Conservation (phyloP, 306 rosid species). For the Quercus parvula region DNA sequence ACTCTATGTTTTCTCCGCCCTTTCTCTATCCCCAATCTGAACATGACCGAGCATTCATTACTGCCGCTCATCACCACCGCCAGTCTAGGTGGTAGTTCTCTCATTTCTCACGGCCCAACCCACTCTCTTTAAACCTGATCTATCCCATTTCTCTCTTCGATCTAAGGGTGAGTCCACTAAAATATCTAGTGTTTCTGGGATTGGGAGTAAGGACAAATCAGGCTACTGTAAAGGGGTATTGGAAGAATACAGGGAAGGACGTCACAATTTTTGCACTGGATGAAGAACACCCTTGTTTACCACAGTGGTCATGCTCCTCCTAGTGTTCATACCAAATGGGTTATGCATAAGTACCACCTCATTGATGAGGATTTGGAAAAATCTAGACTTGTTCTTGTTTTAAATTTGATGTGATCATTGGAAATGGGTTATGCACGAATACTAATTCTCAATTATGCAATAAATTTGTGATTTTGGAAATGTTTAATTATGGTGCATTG, state of each 20-base stretch:
- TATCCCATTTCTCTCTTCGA: too few relatives aligned
- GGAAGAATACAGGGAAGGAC: slow-evolving; percentile 96
- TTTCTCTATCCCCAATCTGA: too few relatives aligned
- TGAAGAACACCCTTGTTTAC: slow-evolving; percentile 92
- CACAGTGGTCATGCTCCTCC: slow-evolving; percentile 77
- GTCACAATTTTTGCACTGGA: slow-evolving; percentile 30
- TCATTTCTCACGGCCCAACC: too few relatives aligned
- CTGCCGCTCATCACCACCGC: too few relatives aligned
- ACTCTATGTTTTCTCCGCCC: too few relatives aligned
- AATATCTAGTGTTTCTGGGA: too few relatives aligned
- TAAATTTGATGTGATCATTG: too few relatives aligned
- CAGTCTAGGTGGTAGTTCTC: too few relatives aligned
- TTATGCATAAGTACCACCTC: slow-evolving; percentile 86
- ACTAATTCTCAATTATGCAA: background rate
- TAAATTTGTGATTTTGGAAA: background rate
- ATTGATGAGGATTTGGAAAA: slow-evolving; percentile 51
- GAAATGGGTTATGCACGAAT: too few relatives aligned
- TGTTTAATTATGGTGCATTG: slow-evolving; percentile 6
- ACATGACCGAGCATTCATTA: too few relatives aligned
- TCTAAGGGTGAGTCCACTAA: too few relatives aligned
- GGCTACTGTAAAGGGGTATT: slow-evolving; percentile 75
- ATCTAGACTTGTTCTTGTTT: slow-evolving; percentile 47
- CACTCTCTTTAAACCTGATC: too few relatives aligned
- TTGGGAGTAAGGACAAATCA: slow-evolving; percentile 56
- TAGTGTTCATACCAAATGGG: slow-evolving; percentile 82